Evolutionary conservation across 768 basidiomycete species (phyloP), one percentile per base, ranked within the genome.

Genomic region (Tremella mesenterica): DNA sequence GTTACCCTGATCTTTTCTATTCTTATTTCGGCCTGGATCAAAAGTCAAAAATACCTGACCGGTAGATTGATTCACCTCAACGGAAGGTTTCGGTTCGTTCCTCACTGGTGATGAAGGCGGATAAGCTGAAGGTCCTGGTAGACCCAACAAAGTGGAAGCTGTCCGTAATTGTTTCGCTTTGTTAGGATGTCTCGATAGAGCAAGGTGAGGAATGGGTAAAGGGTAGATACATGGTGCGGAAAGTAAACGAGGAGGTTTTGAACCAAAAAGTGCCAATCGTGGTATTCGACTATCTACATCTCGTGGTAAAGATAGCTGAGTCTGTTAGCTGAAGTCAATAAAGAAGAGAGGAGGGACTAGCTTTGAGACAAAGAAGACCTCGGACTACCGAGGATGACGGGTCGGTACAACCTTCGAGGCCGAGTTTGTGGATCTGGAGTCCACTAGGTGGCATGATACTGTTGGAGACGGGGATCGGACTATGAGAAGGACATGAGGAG

Each of bases 311-410:
- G 53, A 50, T 8, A 58, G 30, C 57, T 50, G 1, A 8, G 9
- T 31, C 39, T 20, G 25, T 33, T 13, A 27, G 25, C 39, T 10
- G 29, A 23, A 13, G 2, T 34, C n/a, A 18, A 28, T 16, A n/a
- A 14, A 14, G 4, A 36, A 5, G 18, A 28, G 16, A 3, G 2
- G 8, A 20, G 3, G 26, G 9, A 31, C 52, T 44, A 23, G 62
- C 65, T 36, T 64, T 67, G 10, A 67, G 51, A 34, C 65, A 67
- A n/a, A 67, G 44, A 38, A 67, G 26, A 2, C 58, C 60, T 20
- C 36, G 48, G 1, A 64, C 60, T 4, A 26, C 23, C n/a, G n/a
- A n/a, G 4, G 38, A 18, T 5, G n/a, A n/a, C 38, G n/a, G 23
- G 38, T 41, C 38, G 38, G 38, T 41, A 5, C n/a, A 18, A n/a